Evolutionary conservation across 192 early-diverging fungal species (phyloP), one percentile per base, ranked within the genome.

Genomic region (Chytriomyces sp.): DNA sequence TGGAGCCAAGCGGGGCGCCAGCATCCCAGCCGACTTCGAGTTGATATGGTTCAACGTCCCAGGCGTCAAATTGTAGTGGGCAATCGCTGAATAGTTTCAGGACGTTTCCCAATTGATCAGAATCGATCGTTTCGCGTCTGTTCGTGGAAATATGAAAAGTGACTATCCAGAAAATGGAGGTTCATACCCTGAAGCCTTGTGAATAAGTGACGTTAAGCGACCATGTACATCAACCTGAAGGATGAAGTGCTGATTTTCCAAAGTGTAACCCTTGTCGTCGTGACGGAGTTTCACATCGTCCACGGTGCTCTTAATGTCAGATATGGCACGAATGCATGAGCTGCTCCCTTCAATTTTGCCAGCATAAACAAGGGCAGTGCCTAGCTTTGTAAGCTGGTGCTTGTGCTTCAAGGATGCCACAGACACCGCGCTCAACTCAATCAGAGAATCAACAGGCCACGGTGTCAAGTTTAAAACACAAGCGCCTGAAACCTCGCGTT

Each of bases 41-140:
- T 75, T 94, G 93, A 77, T 96, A 98, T 25, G 96, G 88, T 74
- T 99, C 96, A 34, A 96, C 92, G 64, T 90, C 80, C 66, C 54
- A 69, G 3, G 54, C 54, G 25, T 65, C 64, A n/a, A 61, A 96
- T 77, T 86, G 92, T 26, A 93, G 62, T 19, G 91, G 92, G 41
- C 92, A 83, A 78, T 98, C 95, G 57, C 96, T 94, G 75, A 87
- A 93, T 59, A 94, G 71, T 37, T 84, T 82, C 55, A 96, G 86
- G 22, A 89, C 82, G 81, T 98, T 97, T 33, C 83, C 91, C 3
- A 63, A 55, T 41, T 82, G 75, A 0, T 87, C 54, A 65, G 39
- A 33, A 75, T 59, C 80, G 63, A 92, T 80, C 1, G 83, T 65
- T 63, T 90, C 88, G 32, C 90, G 82, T 30, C 56, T 59, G 44